phyloP scores from a whole-genome alignment of 257 asterid genomes.

The Solanum lignicaule region DNA sequence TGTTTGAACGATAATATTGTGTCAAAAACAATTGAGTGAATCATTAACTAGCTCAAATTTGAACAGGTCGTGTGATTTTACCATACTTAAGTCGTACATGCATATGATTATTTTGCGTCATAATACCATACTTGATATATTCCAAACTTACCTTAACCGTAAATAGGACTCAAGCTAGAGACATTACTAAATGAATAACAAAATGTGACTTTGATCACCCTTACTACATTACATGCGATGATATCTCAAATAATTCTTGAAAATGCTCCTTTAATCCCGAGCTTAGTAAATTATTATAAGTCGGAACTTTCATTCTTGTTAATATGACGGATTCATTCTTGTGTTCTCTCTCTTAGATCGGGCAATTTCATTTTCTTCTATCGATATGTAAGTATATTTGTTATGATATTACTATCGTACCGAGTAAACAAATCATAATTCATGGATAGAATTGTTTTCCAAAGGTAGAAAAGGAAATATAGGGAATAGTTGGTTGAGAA shows the following conservation, averaged over 20 bases:
- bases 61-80: neutral
- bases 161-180: neutral
- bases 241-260: neutral
- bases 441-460: neutral
- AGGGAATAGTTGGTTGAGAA: neutral
- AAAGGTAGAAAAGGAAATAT: neutral
- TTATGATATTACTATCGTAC: neutral
- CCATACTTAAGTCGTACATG: neutral
- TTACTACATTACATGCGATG: neutral
- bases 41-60: neutral
- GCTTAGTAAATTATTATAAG: neutral
- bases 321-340: neutral
- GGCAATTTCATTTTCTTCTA: neutral
- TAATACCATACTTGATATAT: neutral
- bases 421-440: neutral
- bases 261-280: neutral
- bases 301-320: neutral
- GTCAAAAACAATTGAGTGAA: too few species aligned
- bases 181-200: too few species aligned
- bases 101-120: neutral
- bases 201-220: neutral
- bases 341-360: neutral
- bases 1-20: neutral
- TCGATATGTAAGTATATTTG: neutral
- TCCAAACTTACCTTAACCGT: neutral